Evolutionary conservation across 192 early-diverging fungal species (phyloP).

Genomic region (Coemansia sp.): DNA sequence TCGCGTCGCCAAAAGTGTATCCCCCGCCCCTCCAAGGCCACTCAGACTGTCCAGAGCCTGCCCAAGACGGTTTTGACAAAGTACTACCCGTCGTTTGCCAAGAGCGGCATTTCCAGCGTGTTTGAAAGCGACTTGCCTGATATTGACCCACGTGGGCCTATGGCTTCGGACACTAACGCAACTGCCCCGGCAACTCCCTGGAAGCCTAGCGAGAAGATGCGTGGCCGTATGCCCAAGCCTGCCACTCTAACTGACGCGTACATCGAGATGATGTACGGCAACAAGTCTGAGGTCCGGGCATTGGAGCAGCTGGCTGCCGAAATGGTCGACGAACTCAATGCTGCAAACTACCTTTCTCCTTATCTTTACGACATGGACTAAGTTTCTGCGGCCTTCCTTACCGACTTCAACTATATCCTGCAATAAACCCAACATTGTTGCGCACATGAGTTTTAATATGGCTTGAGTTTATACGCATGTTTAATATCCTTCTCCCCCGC

Average conservation of each 20-base stretch:
- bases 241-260: constrained; percentile 23
- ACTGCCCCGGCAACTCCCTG: constrained; percentile 3
- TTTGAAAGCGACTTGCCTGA: constrained; percentile 37
- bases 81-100: constrained; percentile 41
- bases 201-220: constrained; percentile 31
- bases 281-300: constrained; percentile 22
- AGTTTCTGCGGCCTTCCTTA: neutral
- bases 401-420: neutral
- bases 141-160: constrained; percentile 21
- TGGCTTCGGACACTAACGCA: constrained; percentile 23
- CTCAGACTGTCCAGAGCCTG: constrained; percentile 33
- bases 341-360: constrained; percentile 40
- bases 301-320: constrained; percentile 20
- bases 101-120: constrained; percentile 13
- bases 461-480: too few species aligned
- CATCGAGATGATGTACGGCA: constrained; percentile 42
- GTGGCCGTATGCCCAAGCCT: constrained; percentile 37
- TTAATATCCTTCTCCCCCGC: too few species aligned
- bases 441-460: too few species aligned
- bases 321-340: constrained; percentile 37
- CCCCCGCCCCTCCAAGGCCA: constrained; percentile 15
- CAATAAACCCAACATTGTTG: neutral
- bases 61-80: constrained; percentile 20
- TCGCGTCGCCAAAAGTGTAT: constrained; percentile 29
- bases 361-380: constrained; percentile 11